Evolutionary conservation across 83 land plant species (phyloP).

Genomic region (Diphasiastrum complanatum): DNA sequence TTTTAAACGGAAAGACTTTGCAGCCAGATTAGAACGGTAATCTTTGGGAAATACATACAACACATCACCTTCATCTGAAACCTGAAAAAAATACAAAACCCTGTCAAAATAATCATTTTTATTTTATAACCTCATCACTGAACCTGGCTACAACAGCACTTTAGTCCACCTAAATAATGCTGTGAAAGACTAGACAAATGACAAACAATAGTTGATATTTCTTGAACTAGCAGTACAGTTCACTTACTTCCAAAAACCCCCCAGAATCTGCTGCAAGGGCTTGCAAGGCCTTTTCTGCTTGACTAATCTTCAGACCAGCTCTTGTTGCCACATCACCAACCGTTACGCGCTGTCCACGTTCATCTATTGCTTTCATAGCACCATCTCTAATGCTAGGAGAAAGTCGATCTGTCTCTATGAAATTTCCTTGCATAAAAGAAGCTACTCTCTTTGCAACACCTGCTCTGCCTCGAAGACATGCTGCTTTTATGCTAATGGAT

Average conservation of each 20-base stretch:
- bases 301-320: conserved; percentile 70
- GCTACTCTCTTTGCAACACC: conserved; percentile 19
- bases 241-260: conserved; percentile 82
- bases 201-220: neutral
- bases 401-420: conserved; percentile 67
- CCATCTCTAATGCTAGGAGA: conserved; percentile 64
- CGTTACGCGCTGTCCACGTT: conserved; percentile 72
- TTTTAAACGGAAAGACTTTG: conserved; percentile 73
- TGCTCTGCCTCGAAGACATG: neutral
- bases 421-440: conserved; percentile 40
- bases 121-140: neutral
- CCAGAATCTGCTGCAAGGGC: conserved; percentile 93
- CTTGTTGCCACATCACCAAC: conserved; percentile 81
- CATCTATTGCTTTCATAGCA: conserved; percentile 80
- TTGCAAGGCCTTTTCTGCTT: conserved; percentile 84
- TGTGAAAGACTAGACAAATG: neutral
- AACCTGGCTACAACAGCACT: no score
- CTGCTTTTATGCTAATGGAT: neutral
- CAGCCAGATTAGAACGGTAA: conserved; percentile 67
- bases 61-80: conserved; percentile 98
- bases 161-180: neutral
- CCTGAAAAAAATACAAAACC: conserved; percentile 36
- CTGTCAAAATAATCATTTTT: neutral
- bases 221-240: neutral
- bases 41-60: conserved; percentile 86